Base-by-base conservation (phyloP, 805 yeast genomes). In the Myxozyma monticola region DNA sequence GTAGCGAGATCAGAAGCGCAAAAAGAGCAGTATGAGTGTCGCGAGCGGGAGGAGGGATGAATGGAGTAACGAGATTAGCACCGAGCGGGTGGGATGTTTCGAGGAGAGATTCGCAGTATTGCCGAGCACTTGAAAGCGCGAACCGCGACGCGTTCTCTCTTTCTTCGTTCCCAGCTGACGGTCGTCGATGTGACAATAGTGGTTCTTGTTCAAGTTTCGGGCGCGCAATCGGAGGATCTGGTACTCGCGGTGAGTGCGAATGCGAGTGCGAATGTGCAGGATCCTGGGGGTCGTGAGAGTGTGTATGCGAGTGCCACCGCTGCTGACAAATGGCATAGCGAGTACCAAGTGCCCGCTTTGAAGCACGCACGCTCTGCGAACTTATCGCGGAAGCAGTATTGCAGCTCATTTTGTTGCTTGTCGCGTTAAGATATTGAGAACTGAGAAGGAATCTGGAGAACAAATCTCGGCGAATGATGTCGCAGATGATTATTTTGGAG, bases 41-140 rank as follows among this genome's bases (percentile, higher is more conserved):
- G 56, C 83, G 73, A 1, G 83, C 76, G 9, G 80, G 81, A 30
- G 70, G 72, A 2, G 95, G 95, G 25, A 85, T 71, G 61, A 86
- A 84, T 41, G 84, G 84, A 1, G 85, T 77, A 21, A 87, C 68
- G 15, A 87, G 66, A 49, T 77, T 77, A 1, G 90, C 41, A 10
- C 56, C 28, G 20, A 30, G 17, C 15, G 26, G 30, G 15, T 43
- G 25, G 18, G 37, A 29, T 18, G 30, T 10, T 14, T 30, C 36
- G 8, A 51, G 39, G n/a, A 51, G 36, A 15, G 48, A 24, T 31
- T 14, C n/a, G 40, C 53, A 47, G 37, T 42, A 33, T 9, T 31
- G 26, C 22, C 50, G 45, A 3, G 56, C 52, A 4, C 47, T 26
- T 8, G 48, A 15, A 14, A 46, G 15, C n/a, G 53, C 33, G 10